phyloP scores from a whole-genome alignment of 1,284 basidiomycete genomes.

The Ustilago nuda region DNA sequence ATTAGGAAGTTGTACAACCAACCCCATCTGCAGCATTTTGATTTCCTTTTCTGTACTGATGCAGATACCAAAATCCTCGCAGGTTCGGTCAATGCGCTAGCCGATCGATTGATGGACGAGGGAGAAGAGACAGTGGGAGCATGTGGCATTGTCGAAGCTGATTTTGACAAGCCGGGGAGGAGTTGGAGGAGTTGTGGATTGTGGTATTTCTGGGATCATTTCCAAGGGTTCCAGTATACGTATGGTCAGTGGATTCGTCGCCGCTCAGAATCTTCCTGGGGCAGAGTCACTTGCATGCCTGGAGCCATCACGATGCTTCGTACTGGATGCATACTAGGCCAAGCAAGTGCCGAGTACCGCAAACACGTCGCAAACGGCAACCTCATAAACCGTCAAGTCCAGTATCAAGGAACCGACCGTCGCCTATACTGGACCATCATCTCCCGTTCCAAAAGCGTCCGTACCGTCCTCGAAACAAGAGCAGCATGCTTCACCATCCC shows the following conservation, averaged over 20 bases:
- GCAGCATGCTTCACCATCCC: constrained; percentile 45
- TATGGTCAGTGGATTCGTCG: constrained; percentile 40
- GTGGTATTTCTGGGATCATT: constrained; percentile 43
- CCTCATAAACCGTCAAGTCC: constrained; percentile 31
- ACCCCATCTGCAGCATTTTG: constrained; percentile 25
- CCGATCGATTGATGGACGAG: constrained; percentile 29
- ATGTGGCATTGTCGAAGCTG: constrained; percentile 35
- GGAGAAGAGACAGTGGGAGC: constrained; percentile 34
- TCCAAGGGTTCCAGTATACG: constrained; percentile 39
- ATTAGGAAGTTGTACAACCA: constrained; percentile 25
- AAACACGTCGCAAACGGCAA: constrained; percentile 30
- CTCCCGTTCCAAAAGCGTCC: constrained; percentile 31
- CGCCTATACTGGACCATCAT: constrained; percentile 40
- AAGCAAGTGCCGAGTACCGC: constrained; percentile 31
- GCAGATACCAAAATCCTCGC: constrained; percentile 41
- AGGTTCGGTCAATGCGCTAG: constrained; percentile 28
- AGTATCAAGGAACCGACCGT: constrained; percentile 38
- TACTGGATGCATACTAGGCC: constrained; percentile 27
- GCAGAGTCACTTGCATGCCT: constrained; percentile 38
- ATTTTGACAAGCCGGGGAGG: constrained; percentile 25
- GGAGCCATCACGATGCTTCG: constrained; percentile 39
- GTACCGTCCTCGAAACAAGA: constrained; percentile 32
- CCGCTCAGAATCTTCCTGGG: constrained; percentile 32
- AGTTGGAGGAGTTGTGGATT: constrained; percentile 20
- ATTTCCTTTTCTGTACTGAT: constrained; percentile 38